A percentile compares a stretch with the other conserved stretches of the same genome.
Evolutionary conservation across 2,329 filamentous ascomycete genomes (phyloP).

Genomic region (Juglanconis sp.): DNA sequence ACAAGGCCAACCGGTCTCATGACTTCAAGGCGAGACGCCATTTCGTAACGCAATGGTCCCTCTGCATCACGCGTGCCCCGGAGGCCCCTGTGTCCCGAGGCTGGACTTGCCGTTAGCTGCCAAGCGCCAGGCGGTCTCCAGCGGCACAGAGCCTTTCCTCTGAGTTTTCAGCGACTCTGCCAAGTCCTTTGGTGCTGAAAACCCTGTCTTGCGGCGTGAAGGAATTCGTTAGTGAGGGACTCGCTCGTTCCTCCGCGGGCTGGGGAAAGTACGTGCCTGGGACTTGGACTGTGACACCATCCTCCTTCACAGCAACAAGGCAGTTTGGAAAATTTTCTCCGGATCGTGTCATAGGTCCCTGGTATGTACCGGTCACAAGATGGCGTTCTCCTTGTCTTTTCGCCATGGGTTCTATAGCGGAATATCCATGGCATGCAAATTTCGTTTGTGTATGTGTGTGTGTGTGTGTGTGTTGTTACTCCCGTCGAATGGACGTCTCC

Average conservation of each 20-base stretch:
- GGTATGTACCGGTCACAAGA: background rate
- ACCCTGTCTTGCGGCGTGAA: background rate
- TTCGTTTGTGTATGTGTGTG: background rate
- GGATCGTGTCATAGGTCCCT: background rate
- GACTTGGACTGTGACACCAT: background rate
- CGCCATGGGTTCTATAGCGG: background rate
- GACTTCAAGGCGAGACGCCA: slow-evolving; percentile 20
- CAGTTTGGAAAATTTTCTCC: background rate
- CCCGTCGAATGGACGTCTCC: background rate
- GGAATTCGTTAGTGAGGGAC: background rate
- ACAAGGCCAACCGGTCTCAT: slow-evolving; percentile 18
- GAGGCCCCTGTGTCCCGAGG: background rate
- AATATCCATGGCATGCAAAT: slow-evolving; percentile 5
- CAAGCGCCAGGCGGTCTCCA: slow-evolving; percentile 14
- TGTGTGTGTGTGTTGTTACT: background rate
- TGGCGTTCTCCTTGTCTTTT: background rate
- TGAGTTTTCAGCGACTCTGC: background rate
- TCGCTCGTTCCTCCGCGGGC: background rate
- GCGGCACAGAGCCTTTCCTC: slow-evolving; percentile 1
- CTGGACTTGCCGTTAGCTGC: slow-evolving; percentile 19
- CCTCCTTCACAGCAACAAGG: background rate
- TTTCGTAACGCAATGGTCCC: slow-evolving; percentile 26
- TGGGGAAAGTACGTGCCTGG: background rate
- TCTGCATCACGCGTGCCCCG: slow-evolving; percentile 14
- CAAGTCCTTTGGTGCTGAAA: background rate